Evolutionary conservation across 2,329 filamentous ascomycete species (phyloP).

Genomic region (Aplosporella prunicola): DNA sequence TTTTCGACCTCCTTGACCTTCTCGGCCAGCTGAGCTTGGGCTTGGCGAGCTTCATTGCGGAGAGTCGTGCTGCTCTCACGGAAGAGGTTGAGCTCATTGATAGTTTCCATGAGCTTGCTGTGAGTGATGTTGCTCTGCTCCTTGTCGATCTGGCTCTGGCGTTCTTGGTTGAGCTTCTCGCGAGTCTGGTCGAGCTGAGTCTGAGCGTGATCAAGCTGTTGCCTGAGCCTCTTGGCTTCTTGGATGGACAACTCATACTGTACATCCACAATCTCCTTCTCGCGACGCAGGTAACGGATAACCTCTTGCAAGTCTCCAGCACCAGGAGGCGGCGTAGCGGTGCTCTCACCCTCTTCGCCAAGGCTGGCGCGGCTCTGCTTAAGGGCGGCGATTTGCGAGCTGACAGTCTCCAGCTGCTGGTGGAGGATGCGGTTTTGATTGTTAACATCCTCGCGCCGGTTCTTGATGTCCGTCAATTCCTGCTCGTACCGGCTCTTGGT

Average conservation of each 20-base stretch:
- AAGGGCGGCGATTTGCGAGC: conserved; percentile 65
- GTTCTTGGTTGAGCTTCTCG: conserved; percentile 84
- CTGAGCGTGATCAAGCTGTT: conserved; percentile 81
- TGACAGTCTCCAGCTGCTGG: conserved; percentile 76
- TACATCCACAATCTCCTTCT: conserved; percentile 98
- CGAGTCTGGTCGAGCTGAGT: conserved; percentile 81
- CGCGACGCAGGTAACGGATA: conserved; percentile 80
- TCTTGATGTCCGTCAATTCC: conserved; percentile 70
- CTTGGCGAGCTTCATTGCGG: conserved; percentile 73
- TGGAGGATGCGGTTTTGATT: conserved; percentile 88
- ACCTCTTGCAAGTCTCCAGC: conserved; percentile 78
- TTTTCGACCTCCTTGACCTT: conserved; percentile 67
- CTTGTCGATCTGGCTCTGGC: conserved; percentile 63
- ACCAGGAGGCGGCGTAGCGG: conserved; percentile 45
- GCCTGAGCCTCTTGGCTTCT: conserved; percentile 78
- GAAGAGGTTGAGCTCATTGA: conserved; percentile 92
- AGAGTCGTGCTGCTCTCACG: conserved; percentile 89
- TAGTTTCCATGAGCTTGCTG: conserved; percentile 84
- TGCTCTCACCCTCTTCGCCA: conserved; percentile 38
- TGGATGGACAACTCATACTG: conserved; percentile 84
- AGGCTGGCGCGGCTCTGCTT: conserved; percentile 61
- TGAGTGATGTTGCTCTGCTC: conserved; percentile 68
- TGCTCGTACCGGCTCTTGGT: conserved; percentile 70
- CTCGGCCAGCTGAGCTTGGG: conserved; percentile 64
- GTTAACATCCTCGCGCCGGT: conserved; percentile 71